phyloP scores from a whole-genome alignment of 352 stramenopile genomes.

The Globisporangium recalcitrans region DNA sequence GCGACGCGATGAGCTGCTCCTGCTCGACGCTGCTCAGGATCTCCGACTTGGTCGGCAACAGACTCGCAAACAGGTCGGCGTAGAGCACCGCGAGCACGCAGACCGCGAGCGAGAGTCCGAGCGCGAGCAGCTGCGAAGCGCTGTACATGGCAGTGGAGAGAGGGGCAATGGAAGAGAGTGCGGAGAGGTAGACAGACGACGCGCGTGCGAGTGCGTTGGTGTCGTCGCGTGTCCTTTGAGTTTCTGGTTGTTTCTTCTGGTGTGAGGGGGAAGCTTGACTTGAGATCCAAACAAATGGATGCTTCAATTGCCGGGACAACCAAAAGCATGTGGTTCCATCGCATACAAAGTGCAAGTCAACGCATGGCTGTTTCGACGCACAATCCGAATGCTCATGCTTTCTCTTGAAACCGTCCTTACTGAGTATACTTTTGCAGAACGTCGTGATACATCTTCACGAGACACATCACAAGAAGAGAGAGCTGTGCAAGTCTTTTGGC shows the following conservation, averaged over 20 bases:
- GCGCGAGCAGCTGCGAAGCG: slow-evolving; percentile 51
- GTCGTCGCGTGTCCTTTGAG: slow-evolving; percentile 4
- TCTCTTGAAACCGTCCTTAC: no score
- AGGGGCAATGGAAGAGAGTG: neutral
- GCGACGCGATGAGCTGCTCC: slow-evolving; percentile 54
- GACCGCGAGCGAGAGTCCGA: slow-evolving; percentile 45
- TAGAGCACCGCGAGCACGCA: slow-evolving; percentile 53
- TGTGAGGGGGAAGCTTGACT: no score
- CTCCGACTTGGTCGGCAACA: slow-evolving; percentile 34
- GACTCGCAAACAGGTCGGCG: slow-evolving; percentile 42
- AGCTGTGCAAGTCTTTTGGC: no score
- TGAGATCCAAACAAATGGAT: no score
- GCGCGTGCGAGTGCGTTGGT: neutral
- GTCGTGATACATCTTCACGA: no score
- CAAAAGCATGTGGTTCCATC: no score
- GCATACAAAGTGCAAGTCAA: no score
- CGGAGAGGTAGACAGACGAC: neutral
- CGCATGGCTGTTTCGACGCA: no score
- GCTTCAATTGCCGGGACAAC: no score
- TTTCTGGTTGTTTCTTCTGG: slow-evolving; percentile 5
- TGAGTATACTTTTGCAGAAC: no score
- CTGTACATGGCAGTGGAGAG: slow-evolving; percentile 39
- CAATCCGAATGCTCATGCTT: no score
- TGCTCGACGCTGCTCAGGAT: slow-evolving; percentile 47
- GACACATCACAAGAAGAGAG: no score